These are phyloP conservation scores for Trichoderma arundinaceum DNA, from an alignment of 2,329 filamentous ascomycete genomes.

Conservation along the genomic window DNA sequence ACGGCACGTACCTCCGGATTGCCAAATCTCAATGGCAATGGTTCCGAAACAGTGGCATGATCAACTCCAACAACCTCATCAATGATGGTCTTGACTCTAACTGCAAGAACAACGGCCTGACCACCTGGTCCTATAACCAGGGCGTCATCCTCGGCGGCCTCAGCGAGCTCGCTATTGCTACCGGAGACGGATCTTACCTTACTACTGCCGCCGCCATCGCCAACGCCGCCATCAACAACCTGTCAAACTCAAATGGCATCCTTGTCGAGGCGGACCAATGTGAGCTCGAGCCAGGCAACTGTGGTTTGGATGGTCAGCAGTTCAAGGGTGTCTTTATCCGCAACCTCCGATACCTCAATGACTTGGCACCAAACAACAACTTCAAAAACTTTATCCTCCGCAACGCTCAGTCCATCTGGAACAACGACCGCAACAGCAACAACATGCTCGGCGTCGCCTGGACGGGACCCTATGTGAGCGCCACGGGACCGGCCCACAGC, in stretches of 20 bases:
- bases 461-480: conserved; percentile 62
- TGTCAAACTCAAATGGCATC: conserved; percentile 54
- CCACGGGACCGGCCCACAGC: conserved; percentile 65
- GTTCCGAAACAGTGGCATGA: conserved; percentile 58
- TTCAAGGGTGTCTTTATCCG: conserved; percentile 76
- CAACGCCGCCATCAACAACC: conserved; percentile 54
- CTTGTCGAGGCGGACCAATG: conserved; percentile 49
- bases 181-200: conserved; percentile 50
- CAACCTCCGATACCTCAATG: conserved; percentile 65
- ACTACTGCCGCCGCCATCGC: conserved; percentile 55
- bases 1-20: conserved; percentile 52
- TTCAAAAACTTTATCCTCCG: conserved; percentile 61
- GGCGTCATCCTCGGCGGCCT: conserved; percentile 62
- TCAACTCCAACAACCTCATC: conserved; percentile 56
- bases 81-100: conserved; percentile 58
- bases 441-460: conserved; percentile 67
- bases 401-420: conserved; percentile 72
- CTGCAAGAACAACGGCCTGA: conserved; percentile 59
- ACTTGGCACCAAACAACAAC: conserved; percentile 53
- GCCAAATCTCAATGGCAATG: conserved; percentile 59
- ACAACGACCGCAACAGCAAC: conserved; percentile 56
- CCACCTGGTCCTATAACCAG: conserved; percentile 63
- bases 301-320: conserved; percentile 59
- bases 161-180: conserved; percentile 57
- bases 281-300: conserved; percentile 45